Evolutionary conservation across 1,284 basidiomycete genomes (phyloP), one percentile per base, ranked within the genome.

Genomic region (Lentinula novae-zelandiae): DNA sequence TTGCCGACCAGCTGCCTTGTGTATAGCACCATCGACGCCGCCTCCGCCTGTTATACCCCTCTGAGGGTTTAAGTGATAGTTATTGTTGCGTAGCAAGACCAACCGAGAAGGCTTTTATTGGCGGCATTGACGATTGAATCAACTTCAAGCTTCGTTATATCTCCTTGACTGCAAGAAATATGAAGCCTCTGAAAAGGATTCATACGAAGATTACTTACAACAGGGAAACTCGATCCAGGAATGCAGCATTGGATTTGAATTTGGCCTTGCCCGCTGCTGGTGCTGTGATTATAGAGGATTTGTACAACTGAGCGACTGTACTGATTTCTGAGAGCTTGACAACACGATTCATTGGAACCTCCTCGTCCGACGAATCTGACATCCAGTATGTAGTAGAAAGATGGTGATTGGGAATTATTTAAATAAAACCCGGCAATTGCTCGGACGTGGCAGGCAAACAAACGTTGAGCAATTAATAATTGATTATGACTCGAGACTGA

Each of bases 61-160:
- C 53, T 51, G 22, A 12, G 27, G 15, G 36, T 20, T 46, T 20
- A 12, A 46, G 44, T n/a, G 27, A 20, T n/a, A 20, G 8, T 9
- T 8, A 22, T 20, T 12, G 57, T 13, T 17, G 40, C 40, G 42
- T 22, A 42, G 17, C 34, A 49, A 40, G 38, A 74, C 77, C 44
- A 70, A 82, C 94, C 94, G 46, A 92, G 78, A 27, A 96, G 76
- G 48, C 82, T 83, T 57, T 78, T 79, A 71, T 95, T 95, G 4
- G 93, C 93, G 7, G 94, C 95, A 69, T 96, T 96, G 57, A 96
- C 93, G 62, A 96, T 91, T 31, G 86, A 81, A 70, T 94, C 92
- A 8, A 91, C 75, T 54, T 85, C 76, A 31, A 93, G 71, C 62
- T 78, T 76, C 6, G 92, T 93, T 63, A 94, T 92, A 70, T 93